Conservation (phyloP, 1,284 basidiomycete genomes). For the Amylostereum areolatum region DNA sequence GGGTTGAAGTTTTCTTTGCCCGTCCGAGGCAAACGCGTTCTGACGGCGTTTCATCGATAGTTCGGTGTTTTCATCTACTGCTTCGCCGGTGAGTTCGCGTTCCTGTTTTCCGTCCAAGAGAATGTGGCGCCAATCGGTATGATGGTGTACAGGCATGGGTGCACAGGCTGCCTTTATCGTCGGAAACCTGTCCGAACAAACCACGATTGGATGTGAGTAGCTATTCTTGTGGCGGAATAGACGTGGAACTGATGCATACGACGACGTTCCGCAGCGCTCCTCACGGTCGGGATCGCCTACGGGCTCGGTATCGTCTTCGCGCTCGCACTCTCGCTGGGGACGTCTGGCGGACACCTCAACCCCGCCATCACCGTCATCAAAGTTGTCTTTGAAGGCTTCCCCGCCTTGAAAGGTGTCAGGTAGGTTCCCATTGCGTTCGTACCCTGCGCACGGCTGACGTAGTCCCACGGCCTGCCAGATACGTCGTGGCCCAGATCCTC, state of each 20-base stretch:
- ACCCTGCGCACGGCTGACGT: conserved; percentile 2
- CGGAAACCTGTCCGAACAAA: conserved; percentile 36
- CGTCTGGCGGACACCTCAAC: conserved; percentile 58
- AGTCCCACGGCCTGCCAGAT: conserved; percentile 31
- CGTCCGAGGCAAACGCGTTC: conserved; percentile 8
- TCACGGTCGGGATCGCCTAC: conserved; percentile 54
- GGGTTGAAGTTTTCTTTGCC: too few species aligned
- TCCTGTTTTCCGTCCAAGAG: neutral
- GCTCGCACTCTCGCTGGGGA: conserved; percentile 38
- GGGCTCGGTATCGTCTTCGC: conserved; percentile 54
- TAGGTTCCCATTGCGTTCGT: conserved; percentile 23
- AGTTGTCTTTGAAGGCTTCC: conserved; percentile 46
- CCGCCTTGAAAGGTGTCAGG: conserved; percentile 40
- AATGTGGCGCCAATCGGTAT: neutral
- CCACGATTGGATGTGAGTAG: conserved; percentile 50
- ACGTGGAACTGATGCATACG: too few species aligned
- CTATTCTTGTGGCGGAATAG: too few species aligned
- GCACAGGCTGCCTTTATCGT: conserved; percentile 50
- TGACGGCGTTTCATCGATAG: conserved; percentile 12
- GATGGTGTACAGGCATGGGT: conserved; percentile 47
- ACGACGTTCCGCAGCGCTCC: too few species aligned
- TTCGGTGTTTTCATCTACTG: conserved; percentile 45
- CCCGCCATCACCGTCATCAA: conserved; percentile 49
- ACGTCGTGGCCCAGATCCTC: conserved; percentile 51
- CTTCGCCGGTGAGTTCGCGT: conserved; percentile 40